Percentiles rank a stretch among this genome's conserved stretches.
These are phyloP conservation scores for Bryum argenteum DNA, from an alignment of 225 moss, liverwort and hornwort species.

Conservation along the genomic window DNA sequence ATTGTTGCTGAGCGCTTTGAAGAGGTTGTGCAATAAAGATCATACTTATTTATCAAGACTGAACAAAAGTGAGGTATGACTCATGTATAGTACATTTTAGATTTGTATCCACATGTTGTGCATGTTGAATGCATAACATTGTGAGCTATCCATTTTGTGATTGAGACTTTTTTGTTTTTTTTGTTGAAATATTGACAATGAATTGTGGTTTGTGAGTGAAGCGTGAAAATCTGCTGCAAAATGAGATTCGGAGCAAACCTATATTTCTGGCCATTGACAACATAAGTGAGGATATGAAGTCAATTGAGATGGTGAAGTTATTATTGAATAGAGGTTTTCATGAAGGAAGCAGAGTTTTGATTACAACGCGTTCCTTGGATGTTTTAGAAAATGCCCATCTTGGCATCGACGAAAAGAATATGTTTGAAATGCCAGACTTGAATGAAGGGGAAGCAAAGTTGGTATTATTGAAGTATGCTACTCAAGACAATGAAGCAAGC, in stretches of 20 bases:
- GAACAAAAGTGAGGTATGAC: neutral
- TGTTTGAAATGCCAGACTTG: neutral
- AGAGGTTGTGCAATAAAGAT: neutral
- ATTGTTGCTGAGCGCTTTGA: neutral
- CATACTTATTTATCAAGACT: neutral
- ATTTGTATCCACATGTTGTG: neutral
- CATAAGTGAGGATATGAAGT: neutral
- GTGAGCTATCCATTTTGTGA: too few relatives aligned
- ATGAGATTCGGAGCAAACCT: neutral
- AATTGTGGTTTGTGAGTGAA: neutral
- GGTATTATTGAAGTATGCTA: neutral
- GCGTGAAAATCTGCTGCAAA: neutral
- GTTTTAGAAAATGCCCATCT: neutral
- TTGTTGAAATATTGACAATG: neutral
- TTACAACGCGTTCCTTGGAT: neutral
- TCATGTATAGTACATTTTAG: too few relatives aligned
- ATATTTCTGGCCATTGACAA: neutral
- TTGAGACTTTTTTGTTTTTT: neutral
- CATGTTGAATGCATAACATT: too few relatives aligned
- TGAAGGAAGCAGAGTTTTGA: neutral
- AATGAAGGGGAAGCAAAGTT: neutral
- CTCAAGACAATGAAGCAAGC: neutral
- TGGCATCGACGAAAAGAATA: neutral
- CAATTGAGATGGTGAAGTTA: neutral
- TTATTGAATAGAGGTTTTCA: neutral